phyloP scores from a whole-genome alignment of 441 rosid genomes.

The Populus trichocarpa region DNA sequence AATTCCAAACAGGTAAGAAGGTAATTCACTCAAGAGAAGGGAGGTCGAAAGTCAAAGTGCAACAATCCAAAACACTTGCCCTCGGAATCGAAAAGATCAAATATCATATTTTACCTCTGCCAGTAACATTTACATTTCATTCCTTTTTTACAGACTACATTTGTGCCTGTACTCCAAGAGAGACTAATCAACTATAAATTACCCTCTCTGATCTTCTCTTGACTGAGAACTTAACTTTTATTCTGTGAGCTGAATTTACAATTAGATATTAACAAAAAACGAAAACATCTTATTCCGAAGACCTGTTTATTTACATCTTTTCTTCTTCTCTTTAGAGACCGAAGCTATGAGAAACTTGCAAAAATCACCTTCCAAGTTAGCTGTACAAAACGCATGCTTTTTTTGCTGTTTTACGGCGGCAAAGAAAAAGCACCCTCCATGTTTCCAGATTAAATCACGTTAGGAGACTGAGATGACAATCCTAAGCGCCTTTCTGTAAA shows the following conservation, averaged over 20 bases:
- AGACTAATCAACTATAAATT: not conserved
- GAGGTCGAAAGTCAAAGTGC: not conserved
- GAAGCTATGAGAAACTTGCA: slow-evolving; percentile 7
- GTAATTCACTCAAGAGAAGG: not conserved
- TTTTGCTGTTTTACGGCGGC: slow-evolving; percentile 10
- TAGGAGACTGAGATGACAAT: slow-evolving; percentile 46
- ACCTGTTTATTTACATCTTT: slow-evolving; percentile 39
- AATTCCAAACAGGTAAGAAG: too few species aligned
- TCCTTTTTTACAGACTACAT: slow-evolving; percentile 21
- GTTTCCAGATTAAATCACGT: slow-evolving; percentile 16
- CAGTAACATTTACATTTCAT: slow-evolving; percentile 23
- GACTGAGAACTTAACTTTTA: slow-evolving; percentile 4
- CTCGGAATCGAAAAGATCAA: not conserved
- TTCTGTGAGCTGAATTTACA: slow-evolving; percentile 16
- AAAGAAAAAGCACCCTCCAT: slow-evolving; percentile 15
- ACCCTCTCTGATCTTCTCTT: not conserved
- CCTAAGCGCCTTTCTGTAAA: slow-evolving; percentile 85
- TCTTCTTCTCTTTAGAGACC: slow-evolving; percentile 14
- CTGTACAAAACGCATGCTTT: slow-evolving; percentile 34
- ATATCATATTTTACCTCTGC: not conserved
- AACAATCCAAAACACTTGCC: not conserved
- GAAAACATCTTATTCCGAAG: slow-evolving; percentile 29
- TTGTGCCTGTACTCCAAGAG: slow-evolving; percentile 12
- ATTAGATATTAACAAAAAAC: slow-evolving; percentile 10
- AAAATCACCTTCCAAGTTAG: slow-evolving; percentile 34